Conservation (phyloP, 2,329 filamentous ascomycete genomes). For the Aspergillus costaricaensis region DNA sequence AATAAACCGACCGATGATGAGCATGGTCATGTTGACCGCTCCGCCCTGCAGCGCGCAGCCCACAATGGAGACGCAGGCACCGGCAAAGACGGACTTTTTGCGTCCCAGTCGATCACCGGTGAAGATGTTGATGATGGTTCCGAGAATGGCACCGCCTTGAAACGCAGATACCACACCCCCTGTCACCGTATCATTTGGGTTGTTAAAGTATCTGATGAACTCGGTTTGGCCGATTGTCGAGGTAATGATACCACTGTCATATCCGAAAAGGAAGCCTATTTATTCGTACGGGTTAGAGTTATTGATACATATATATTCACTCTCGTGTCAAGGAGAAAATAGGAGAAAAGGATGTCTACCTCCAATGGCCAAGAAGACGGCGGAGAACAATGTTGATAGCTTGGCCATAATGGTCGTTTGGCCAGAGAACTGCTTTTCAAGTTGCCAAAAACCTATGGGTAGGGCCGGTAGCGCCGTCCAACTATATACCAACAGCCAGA, state of each 20-base stretch:
- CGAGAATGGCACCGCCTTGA: constrained; percentile 36
- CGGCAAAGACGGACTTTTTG: constrained; percentile 9
- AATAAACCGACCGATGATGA: constrained; percentile 12
- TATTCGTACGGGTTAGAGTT: no score
- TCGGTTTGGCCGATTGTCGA: constrained; percentile 33
- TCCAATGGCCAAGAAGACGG: constrained; percentile 25
- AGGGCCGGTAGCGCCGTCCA: no score
- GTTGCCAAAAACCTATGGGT: no score
- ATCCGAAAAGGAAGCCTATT: constrained; percentile 38
- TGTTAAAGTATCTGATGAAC: constrained; percentile 30
- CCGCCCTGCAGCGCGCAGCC: constrained; percentile 11
- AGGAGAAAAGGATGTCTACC: no score
- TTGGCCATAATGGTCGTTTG: no score
- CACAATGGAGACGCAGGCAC: constrained; percentile 7
- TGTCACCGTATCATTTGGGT: constrained; percentile 22
- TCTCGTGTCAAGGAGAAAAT: no score
- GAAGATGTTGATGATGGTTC: constrained; percentile 8
- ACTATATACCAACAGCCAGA: no score
- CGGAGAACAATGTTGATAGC: constrained; percentile 18
- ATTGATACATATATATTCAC: no score
- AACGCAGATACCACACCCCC: constrained; percentile 43
- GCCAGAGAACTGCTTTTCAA: no score
- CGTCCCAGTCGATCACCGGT: constrained; percentile 4
- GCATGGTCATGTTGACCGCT: constrained; percentile 11
- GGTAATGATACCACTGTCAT: constrained; percentile 36